A percentile compares a stretch with the other conserved stretches of the same genome.
Evolutionary conservation across 352 stramenopile genomes (phyloP).

Genomic region (Pythium plurisporium): DNA sequence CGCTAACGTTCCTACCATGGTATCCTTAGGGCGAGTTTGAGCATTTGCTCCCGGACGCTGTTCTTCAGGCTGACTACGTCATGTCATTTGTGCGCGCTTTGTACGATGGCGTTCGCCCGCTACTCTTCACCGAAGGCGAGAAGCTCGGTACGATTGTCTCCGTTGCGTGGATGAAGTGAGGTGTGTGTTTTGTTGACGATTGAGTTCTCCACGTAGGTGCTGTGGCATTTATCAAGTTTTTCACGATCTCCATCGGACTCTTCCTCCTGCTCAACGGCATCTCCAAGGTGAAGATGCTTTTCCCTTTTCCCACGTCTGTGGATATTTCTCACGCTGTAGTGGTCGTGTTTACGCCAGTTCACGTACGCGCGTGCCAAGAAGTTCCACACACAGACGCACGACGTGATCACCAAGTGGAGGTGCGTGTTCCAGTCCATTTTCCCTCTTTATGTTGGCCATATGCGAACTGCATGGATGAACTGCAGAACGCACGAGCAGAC

Average conservation of each 20-base stretch:
- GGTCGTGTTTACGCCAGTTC: conserved; percentile 22
- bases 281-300: conserved; percentile 24
- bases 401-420: conserved; percentile 37
- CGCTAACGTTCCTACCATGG: too few relatives aligned
- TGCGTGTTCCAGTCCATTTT: not conserved
- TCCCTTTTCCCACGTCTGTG: not conserved
- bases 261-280: conserved; percentile 40
- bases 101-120: conserved; percentile 31
- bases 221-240: conserved; percentile 34
- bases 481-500: conserved; percentile 37
- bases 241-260: conserved; percentile 29
- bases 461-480: not conserved
- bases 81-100: conserved; percentile 32
- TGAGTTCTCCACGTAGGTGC: conserved; percentile 12
- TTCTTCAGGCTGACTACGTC: conserved; percentile 36
- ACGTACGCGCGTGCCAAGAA: conserved; percentile 33
- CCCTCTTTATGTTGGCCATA: not conserved
- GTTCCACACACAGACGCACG: conserved; percentile 32
- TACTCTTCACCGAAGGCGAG: conserved; percentile 26
- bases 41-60: conserved; percentile 24
- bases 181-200: not conserved
- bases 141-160: conserved; percentile 23
- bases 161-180: not conserved
- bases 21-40: conserved; percentile 41
- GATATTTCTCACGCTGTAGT: not conserved